Conservation (phyloP, 768 basidiomycete species). For the Suillus luteus region DNA sequence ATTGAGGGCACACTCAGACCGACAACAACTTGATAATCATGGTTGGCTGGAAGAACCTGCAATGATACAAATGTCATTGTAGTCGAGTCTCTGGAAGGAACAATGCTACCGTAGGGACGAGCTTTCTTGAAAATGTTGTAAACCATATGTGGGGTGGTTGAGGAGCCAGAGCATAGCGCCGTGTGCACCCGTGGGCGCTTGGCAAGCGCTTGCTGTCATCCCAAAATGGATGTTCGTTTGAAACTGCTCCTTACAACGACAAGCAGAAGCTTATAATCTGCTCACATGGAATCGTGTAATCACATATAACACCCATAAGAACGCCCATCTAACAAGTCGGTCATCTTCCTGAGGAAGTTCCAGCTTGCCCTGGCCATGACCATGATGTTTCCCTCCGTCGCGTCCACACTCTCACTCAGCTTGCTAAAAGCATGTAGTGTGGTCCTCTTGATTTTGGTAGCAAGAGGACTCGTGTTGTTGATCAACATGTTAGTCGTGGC, state of each 20-base stretch:
- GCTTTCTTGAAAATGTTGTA: background rate
- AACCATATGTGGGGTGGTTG: no score
- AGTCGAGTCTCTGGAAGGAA: background rate
- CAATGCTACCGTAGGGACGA: background rate
- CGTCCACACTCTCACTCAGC: conserved; percentile 6
- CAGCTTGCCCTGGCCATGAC: background rate
- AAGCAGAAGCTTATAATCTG: conserved; percentile 1
- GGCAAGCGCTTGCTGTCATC: background rate
- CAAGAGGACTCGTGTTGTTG: conserved; percentile 42
- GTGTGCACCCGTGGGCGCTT: background rate
- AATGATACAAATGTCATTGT: background rate
- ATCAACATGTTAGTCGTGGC: conserved; percentile 44
- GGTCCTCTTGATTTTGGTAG: conserved; percentile 34
- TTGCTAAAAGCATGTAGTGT: conserved; percentile 33
- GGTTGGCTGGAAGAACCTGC: background rate
- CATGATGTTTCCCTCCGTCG: conserved; percentile 3
- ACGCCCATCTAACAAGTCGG: background rate
- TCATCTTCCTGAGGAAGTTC: background rate
- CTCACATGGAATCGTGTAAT: background rate
- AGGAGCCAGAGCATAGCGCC: no score
- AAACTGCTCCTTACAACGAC: background rate
- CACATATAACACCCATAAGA: conserved; percentile 1
- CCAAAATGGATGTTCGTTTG: conserved; percentile 15
- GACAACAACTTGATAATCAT: background rate
- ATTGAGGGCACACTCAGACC: background rate